phyloP scores from a whole-genome alignment of 106 monocot species.

The Acanthochlamys bracteata region DNA sequence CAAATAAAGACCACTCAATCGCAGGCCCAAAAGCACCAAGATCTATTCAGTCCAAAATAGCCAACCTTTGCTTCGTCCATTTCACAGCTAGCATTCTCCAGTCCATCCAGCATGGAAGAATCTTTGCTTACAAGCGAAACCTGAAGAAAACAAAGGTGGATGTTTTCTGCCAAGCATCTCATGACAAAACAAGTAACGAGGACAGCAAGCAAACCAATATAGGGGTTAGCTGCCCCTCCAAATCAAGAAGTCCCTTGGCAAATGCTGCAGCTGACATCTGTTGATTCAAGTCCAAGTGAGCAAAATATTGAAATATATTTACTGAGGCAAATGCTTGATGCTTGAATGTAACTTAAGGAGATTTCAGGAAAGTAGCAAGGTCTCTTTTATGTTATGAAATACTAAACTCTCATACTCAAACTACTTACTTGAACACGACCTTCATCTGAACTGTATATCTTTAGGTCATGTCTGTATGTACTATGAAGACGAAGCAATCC shows the following conservation, averaged over 20 bases:
- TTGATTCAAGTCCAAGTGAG: constrained; percentile 1
- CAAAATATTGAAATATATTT: neutral
- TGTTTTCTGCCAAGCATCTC: neutral
- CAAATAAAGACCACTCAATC: too few species aligned
- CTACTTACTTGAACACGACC: constrained; percentile 89
- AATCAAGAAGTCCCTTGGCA: constrained; percentile 99
- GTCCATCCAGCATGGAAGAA: constrained; percentile 98
- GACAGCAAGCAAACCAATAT: constrained; percentile 57
- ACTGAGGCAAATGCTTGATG: neutral
- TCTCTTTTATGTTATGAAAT: too few species aligned
- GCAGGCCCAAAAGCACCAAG: too few species aligned
- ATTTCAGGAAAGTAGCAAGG: neutral
- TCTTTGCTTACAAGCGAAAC: constrained; percentile 99
- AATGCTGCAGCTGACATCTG: constrained; percentile 99
- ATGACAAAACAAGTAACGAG: neutral
- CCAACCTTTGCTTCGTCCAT: constrained; percentile 96
- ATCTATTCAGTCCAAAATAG: neutral
- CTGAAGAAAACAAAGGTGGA: constrained; percentile 20
- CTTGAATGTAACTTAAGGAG: neutral
- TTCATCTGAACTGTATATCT: constrained; percentile 99
- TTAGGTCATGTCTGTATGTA: constrained; percentile 93
- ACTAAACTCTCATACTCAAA: too few species aligned
- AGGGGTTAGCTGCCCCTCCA: constrained; percentile 93
- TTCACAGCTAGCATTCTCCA: constrained; percentile 89
- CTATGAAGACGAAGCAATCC: constrained; percentile 99